Evolutionary conservation across 2,329 filamentous ascomycete genomes (phyloP), one percentile per base, ranked within the genome.

Genomic region (Neophaeococcomyces mojaviensis): DNA sequence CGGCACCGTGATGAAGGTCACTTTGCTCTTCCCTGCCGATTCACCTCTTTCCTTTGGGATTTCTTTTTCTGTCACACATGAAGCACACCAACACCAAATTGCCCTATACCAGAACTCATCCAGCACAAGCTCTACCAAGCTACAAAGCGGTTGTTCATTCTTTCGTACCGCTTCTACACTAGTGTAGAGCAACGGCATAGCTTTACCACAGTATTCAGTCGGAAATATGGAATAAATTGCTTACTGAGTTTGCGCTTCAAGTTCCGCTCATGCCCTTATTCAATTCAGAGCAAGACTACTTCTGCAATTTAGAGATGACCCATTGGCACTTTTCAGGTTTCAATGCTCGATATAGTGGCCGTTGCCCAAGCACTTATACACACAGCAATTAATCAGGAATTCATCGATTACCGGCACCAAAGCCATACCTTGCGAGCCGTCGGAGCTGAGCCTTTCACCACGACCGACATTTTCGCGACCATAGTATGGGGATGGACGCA

Each of bases 191-290:
- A 3, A 69, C 71, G 2, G 69, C 72, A 37, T 55, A 68, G n/a
- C 61, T 76, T 4, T 67, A 73, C 31, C 65, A 70, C 3, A 69
- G 82, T 49, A 68, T 83, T 7, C 77, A 82, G 51, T 58, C 68
- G 0, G 69, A 73, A 43, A 69, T 78, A 6, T 82, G 78, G 78
- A 67, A 68, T 43, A 83, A 82, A 59, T 68, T 82, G 0, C 63
- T 81, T 0, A 66, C 78, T 59, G 82, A 82, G n/a, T n/a, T 55
- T 77, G 72, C 1, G 69, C 74, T 0, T 81, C 76, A 73, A 82
- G 82, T 52, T 73, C 78, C 0, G 67, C 80, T 30, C 79, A 75
- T 34, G 77, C 78, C 0, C 62, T 81, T 1, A 73, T 76, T 0
- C 67, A 73, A 0, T 67, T 69, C 34, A 71, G 75, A 47, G 78